Evolutionary conservation across 768 basidiomycete species (phyloP), one percentile per base, ranked within the genome.

Genomic region (Pholiota molesta): DNA sequence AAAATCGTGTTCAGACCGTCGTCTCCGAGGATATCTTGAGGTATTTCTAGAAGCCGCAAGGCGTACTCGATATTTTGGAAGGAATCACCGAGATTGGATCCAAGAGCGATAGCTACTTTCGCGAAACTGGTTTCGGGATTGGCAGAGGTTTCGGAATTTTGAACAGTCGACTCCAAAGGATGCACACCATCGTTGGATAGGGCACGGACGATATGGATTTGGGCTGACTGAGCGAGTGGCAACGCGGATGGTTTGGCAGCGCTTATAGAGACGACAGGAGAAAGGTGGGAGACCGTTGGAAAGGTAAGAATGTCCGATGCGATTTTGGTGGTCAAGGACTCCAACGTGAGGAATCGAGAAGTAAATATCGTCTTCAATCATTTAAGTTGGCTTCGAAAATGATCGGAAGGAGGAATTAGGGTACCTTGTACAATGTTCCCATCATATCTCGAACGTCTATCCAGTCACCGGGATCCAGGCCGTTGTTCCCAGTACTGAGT

Each of bases 61-160:
- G 96, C 94, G 37, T 78, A 75, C 67, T 91, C 89, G 64, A 99
- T 90, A 70, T 97, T 91, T 23, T 81, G 81, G 65, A 94, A 90
- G 6, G 91, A 81, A 74, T 97, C 94, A 0, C 94, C 95, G 0
- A 98, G 80, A 70, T 99, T 99, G 4, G 95, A 91, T 0, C 97
- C 97, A 1, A 99, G 73, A 0, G 93, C 94, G 37, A 99, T 82
- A 9, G 87, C 87, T 3, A 81, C 90, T 1, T 52, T 52, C 21
- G 53, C 44, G 35, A 58, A 10, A 35, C 47, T 49, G 14, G 47
- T 3, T 10, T 26, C 21, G 4, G 23, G n/a, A 21, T 26, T 14
- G 11, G 5, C 13, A 19, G 47, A 2, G 8, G 47, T 28, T 14
- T 49, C 5, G 21, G 47, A 13, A 9, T 49, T n/a, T 26, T 49